Evolutionary conservation across 768 basidiomycete genomes (phyloP).

Genomic region (Obba rivulosa): DNA sequence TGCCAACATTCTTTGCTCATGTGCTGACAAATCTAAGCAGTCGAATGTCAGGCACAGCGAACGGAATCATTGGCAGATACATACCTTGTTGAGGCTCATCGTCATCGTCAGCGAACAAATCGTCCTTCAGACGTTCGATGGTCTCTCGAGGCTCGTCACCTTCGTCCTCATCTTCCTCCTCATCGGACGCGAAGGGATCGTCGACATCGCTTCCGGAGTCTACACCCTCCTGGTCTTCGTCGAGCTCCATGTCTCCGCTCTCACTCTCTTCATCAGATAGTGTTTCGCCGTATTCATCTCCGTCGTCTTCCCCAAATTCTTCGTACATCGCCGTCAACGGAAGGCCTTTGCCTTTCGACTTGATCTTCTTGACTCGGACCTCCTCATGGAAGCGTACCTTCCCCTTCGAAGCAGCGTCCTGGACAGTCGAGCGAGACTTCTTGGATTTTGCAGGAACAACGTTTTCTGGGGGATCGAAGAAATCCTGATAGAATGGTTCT

Average conservation of each 20-base stretch:
- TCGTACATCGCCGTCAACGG: slow-evolving; percentile 41
- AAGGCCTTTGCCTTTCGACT: slow-evolving; percentile 60
- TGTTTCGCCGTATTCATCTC: slow-evolving; percentile 22
- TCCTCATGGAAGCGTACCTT: slow-evolving; percentile 78
- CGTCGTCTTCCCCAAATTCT: slow-evolving; percentile 37
- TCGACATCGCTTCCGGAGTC: slow-evolving; percentile 23
- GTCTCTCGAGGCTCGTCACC: slow-evolving; percentile 28
- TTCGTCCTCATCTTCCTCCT: slow-evolving; percentile 13
- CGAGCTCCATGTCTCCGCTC: slow-evolving; percentile 12
- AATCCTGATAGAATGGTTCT: slow-evolving; percentile 73
- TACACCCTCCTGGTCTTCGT: slow-evolving; percentile 13
- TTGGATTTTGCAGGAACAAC: slow-evolving; percentile 16
- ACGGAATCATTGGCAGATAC: not conserved
- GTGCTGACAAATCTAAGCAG: slow-evolving; percentile 56
- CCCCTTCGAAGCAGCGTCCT: slow-evolving; percentile 20
- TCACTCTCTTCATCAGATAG: slow-evolving; percentile 14
- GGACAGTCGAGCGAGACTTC: slow-evolving; percentile 15
- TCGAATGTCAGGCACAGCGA: not conserved
- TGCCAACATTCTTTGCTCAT: slow-evolving; percentile 73
- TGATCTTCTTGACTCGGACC: slow-evolving; percentile 79
- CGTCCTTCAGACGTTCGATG: slow-evolving; percentile 69
- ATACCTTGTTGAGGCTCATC: slow-evolving; percentile 20
- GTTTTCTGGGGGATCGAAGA: slow-evolving; percentile 63
- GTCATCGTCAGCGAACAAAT: slow-evolving; percentile 71
- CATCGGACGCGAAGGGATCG: slow-evolving; percentile 27